phyloP scores from a whole-genome alignment of 441 rosid species.

The Theobroma grandiflorum region DNA sequence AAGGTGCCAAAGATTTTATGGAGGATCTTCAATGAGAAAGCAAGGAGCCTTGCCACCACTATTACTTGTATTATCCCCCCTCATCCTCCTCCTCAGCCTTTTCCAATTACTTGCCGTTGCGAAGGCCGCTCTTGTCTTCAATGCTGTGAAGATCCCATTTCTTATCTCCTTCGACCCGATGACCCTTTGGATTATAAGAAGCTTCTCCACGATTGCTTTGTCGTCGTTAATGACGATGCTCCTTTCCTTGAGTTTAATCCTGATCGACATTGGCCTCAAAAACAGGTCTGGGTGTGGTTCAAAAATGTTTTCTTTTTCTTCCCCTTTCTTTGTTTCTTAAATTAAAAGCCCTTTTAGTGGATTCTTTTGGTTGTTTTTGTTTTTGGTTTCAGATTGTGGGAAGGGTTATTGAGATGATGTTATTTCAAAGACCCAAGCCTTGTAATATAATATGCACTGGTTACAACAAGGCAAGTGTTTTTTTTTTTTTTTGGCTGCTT shows the following conservation, averaged over 20 bases:
- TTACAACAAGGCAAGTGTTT: slow-evolving; percentile 59
- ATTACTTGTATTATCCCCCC: slow-evolving; percentile 44
- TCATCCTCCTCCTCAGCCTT: slow-evolving; percentile 8
- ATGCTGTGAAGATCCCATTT: slow-evolving; percentile 39
- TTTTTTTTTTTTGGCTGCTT: not conserved
- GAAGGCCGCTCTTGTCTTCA: slow-evolving; percentile 43
- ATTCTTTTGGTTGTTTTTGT: not conserved
- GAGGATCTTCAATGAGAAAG: slow-evolving; percentile 54
- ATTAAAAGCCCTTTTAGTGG: not conserved
- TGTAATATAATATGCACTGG: slow-evolving; percentile 59
- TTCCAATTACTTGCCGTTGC: slow-evolving; percentile 43
- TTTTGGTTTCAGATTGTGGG: slow-evolving; percentile 59
- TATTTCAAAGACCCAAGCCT: slow-evolving; percentile 26
- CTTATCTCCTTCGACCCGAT: slow-evolving; percentile 52
- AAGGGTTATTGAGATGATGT: slow-evolving; percentile 56
- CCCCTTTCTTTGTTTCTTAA: not conserved
- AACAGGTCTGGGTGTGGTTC: slow-evolving; percentile 45
- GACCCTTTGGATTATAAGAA: slow-evolving; percentile 67
- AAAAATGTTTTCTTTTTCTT: not conserved
- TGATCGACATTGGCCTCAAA: slow-evolving; percentile 61
- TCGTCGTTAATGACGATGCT: slow-evolving; percentile 52
- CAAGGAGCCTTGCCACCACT: slow-evolving; percentile 51
- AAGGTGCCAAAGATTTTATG: slow-evolving; percentile 71
- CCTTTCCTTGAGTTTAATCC: slow-evolving; percentile 49
- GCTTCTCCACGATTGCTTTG: slow-evolving; percentile 66